Conservation (phyloP, 352 stramenopile genomes). For the Globisporangium solare region DNA sequence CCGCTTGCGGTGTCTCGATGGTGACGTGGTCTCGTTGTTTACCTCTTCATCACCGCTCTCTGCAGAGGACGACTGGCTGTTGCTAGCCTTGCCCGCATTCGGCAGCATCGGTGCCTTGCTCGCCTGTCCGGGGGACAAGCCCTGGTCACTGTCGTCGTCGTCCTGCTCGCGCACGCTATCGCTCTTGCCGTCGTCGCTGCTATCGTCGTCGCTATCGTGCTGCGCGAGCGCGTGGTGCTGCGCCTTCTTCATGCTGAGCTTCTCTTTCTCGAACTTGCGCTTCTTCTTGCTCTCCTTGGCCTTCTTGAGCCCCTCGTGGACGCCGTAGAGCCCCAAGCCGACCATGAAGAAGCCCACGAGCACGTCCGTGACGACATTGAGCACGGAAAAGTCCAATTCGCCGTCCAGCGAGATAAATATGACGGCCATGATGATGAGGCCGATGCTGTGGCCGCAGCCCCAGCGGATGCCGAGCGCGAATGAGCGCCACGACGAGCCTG, state of each 20-base stretch:
- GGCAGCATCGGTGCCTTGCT: conserved; percentile 9
- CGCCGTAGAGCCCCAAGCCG: conserved; percentile 50
- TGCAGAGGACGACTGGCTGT: no score
- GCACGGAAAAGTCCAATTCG: conserved; percentile 47
- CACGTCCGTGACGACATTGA: conserved; percentile 55
- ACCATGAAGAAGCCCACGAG: conserved; percentile 70
- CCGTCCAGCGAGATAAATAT: conserved; percentile 58
- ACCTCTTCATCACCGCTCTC: no score
- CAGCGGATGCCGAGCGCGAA: conserved; percentile 84
- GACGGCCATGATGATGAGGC: conserved; percentile 69
- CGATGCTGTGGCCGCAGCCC: conserved; percentile 86
- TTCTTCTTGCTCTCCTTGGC: conserved; percentile 19
- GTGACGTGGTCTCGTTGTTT: background rate
- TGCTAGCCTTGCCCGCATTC: no score
- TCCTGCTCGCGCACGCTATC: conserved; percentile 12
- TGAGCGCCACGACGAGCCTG: conserved; percentile 63
- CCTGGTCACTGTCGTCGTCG: conserved; percentile 12
- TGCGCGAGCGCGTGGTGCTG: conserved; percentile 4
- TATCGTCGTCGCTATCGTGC: conserved; percentile 3
- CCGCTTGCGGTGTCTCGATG: conserved; percentile 1
- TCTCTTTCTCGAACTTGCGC: conserved; percentile 8
- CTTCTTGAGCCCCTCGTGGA: conserved; percentile 64
- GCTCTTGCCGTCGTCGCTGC: conserved; percentile 3
- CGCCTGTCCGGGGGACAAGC: background rate
- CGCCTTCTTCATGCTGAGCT: no score